These are phyloP conservation scores for Candida oleophila DNA, from an alignment of 805 yeast genomes.

Conservation along the genomic window DNA sequence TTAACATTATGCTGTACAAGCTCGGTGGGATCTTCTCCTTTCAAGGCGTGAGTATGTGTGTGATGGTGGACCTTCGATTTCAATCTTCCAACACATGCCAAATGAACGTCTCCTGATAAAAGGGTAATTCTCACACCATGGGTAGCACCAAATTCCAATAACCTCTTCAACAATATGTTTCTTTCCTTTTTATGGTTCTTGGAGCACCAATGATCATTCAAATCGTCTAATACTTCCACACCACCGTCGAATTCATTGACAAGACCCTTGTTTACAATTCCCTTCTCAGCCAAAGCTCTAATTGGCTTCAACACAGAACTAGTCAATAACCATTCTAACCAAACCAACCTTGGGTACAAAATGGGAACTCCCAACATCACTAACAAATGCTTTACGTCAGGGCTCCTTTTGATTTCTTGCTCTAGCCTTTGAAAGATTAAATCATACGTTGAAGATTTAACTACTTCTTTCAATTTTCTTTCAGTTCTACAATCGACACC, in stretches of 20 bases:
- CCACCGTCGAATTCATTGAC: slow-evolving; percentile 92
- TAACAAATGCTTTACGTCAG: slow-evolving; percentile 69
- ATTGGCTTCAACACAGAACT: slow-evolving; percentile 61
- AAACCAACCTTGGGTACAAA: slow-evolving; percentile 89
- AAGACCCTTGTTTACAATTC: slow-evolving; percentile 61
- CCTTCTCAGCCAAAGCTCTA: slow-evolving; percentile 56
- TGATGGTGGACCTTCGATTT: slow-evolving; percentile 51
- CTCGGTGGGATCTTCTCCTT: slow-evolving; percentile 17
- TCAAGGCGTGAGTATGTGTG: slow-evolving; percentile 32
- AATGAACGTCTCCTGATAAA: slow-evolving; percentile 90
- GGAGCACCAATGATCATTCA: slow-evolving; percentile 97
- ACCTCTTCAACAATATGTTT: slow-evolving; percentile 58
- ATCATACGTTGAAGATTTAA: slow-evolving; percentile 56
- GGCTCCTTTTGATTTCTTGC: slow-evolving; percentile 49
- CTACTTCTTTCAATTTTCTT: slow-evolving; percentile 60
- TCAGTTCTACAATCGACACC: slow-evolving; percentile 96
- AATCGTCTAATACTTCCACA: slow-evolving; percentile 86
- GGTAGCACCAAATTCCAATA: slow-evolving; percentile 65
- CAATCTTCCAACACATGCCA: slow-evolving; percentile 81
- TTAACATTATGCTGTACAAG: slow-evolving; percentile 37
- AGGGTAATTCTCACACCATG: slow-evolving; percentile 76
- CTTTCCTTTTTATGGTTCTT: slow-evolving; percentile 83
- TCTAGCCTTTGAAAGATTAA: slow-evolving; percentile 58
- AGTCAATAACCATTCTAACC: slow-evolving; percentile 77
- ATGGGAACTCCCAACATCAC: slow-evolving; percentile 93